phyloP scores from a whole-genome alignment of 2,329 filamentous ascomycete genomes.

The Monosporascus sp. region DNA sequence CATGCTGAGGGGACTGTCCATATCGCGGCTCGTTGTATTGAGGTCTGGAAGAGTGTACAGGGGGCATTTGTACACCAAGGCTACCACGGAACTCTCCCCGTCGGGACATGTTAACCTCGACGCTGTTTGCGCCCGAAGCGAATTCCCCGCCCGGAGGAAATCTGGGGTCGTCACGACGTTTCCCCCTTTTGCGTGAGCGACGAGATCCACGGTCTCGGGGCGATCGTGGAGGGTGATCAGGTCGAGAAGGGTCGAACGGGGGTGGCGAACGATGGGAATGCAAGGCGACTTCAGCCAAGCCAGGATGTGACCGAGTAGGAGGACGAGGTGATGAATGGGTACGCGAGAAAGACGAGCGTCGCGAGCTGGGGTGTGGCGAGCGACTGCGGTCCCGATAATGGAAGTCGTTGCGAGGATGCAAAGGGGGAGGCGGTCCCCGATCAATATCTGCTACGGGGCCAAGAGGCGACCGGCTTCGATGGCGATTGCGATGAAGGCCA shows the following conservation, averaged over 20 bases:
- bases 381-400: constrained; percentile 20
- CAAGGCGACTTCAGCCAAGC: constrained; percentile 18
- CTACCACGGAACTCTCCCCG: constrained; percentile 33
- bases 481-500: constrained; percentile 15
- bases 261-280: constrained; percentile 20
- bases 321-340: constrained; percentile 23
- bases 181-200: constrained; percentile 30
- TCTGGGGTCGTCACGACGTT: constrained; percentile 34
- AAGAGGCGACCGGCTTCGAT: constrained; percentile 21
- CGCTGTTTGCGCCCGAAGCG: constrained; percentile 42
- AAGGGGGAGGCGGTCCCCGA: constrained; percentile 9
- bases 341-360: constrained; percentile 26
- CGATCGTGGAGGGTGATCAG: constrained; percentile 21
- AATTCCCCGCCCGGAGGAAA: constrained; percentile 31
- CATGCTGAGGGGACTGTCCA: constrained; percentile 52
- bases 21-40: constrained; percentile 32
- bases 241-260: constrained; percentile 17
- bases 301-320: constrained; percentile 13
- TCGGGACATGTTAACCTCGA: constrained; percentile 44
- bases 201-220: constrained; percentile 23
- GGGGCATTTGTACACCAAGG: constrained; percentile 27
- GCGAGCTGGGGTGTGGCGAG: constrained; percentile 22
- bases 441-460: constrained; percentile 16
- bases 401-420: constrained; percentile 15
- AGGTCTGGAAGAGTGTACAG: constrained; percentile 31